Evolutionary conservation across 192 early-diverging fungal genomes (phyloP).

Genomic region (Mortierella alpina): DNA sequence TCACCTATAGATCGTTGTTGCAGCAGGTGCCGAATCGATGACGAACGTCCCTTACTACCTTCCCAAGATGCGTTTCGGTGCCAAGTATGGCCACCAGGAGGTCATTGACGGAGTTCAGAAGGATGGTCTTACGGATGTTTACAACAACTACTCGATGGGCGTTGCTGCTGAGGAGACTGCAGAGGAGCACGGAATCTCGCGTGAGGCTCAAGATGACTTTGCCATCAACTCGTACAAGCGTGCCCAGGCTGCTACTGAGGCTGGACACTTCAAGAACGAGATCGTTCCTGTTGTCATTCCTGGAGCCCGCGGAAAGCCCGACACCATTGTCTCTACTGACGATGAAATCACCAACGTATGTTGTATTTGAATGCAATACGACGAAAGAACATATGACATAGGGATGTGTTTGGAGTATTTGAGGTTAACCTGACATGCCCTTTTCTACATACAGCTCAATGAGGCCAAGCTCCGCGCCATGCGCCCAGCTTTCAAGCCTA

Average conservation of each 20-base stretch:
- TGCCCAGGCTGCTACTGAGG: conserved; percentile 74
- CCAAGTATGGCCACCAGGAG: conserved; percentile 78
- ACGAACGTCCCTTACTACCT: conserved; percentile 86
- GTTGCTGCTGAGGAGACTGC: conserved; percentile 86
- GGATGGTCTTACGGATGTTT: conserved; percentile 83
- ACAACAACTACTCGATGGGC: conserved; percentile 81
- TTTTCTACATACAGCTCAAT: conserved; percentile 62
- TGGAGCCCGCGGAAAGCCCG: conserved; percentile 75
- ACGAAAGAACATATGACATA: too few species aligned
- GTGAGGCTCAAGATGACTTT: conserved; percentile 86
- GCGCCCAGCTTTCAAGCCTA: conserved; percentile 87
- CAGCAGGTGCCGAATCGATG: conserved; percentile 86
- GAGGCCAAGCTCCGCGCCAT: conserved; percentile 88
- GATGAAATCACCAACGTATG: conserved; percentile 72
- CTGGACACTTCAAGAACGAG: conserved; percentile 72
- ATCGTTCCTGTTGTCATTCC: conserved; percentile 77
- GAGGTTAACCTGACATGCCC: background rate
- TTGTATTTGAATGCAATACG: background rate
- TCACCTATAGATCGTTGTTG: conserved; percentile 63
- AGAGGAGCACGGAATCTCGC: conserved; percentile 76
- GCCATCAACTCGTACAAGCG: conserved; percentile 81
- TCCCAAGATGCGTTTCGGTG: conserved; percentile 81
- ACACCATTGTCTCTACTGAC: conserved; percentile 67
- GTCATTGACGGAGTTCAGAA: conserved; percentile 80
- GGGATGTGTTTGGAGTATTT: background rate